Percentiles rank a stretch among this genome's conserved stretches.
Conservation (phyloP, 1,139 yeast species). For the Pichia sp. region DNA sequence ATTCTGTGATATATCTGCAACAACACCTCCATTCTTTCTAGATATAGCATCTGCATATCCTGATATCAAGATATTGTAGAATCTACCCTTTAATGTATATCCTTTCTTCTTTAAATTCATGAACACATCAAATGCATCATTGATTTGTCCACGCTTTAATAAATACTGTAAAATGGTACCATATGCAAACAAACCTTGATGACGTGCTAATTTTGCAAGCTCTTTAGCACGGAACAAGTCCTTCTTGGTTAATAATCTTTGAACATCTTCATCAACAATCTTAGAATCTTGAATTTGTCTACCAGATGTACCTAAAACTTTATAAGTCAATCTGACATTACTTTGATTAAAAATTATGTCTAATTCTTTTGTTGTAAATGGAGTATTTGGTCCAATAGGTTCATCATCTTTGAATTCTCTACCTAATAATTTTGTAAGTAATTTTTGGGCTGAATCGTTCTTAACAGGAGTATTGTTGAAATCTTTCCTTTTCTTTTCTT, state of each 20-base stretch:
- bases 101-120: slow-evolving; percentile 62
- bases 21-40: background rate
- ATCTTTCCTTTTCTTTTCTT: slow-evolving; percentile 15
- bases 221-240: slow-evolving; percentile 52
- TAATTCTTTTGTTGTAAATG: slow-evolving; percentile 30
- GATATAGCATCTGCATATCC: slow-evolving; percentile 47
- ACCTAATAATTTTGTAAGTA: slow-evolving; percentile 23
- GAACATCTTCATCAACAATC: slow-evolving; percentile 51
- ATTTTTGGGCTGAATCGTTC: slow-evolving; percentile 27
- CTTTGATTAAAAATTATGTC: slow-evolving; percentile 31
- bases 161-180: slow-evolving; percentile 55
- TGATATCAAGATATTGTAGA: slow-evolving; percentile 54
- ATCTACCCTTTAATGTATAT: slow-evolving; percentile 50
- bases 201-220: slow-evolving; percentile 48
- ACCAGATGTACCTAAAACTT: slow-evolving; percentile 56
- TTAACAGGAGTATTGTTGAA: slow-evolving; percentile 27
- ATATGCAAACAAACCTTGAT: slow-evolving; percentile 57
- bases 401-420: slow-evolving; percentile 21
- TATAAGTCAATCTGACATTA: slow-evolving; percentile 46
- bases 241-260: slow-evolving; percentile 47
- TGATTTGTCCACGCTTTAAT: slow-evolving; percentile 38
- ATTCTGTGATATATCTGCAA: slow-evolving; percentile 24
- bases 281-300: slow-evolving; percentile 56
- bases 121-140: slow-evolving; percentile 49
- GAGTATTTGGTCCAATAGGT: slow-evolving; percentile 27